phyloP scores from a whole-genome alignment of 2,329 filamentous ascomycete genomes.

The Colletotrichum agaves region DNA sequence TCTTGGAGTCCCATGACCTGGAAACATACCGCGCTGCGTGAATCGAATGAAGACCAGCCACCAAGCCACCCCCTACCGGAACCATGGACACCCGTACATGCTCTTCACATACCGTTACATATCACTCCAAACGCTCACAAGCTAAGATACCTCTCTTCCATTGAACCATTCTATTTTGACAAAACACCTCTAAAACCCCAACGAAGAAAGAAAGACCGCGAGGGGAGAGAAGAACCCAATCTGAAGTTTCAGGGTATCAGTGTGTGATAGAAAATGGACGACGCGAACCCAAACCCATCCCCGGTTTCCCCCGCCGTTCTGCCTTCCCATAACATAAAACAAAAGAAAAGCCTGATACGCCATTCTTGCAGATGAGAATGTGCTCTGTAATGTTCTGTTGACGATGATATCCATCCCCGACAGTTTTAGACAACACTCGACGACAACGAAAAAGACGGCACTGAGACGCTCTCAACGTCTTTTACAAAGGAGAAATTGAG shows the following conservation, averaged over 20 bases:
- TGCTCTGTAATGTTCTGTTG: not conserved
- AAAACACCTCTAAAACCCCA: not conserved
- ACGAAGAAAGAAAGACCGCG: not conserved
- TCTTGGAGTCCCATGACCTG: too few species aligned
- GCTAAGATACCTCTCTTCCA: not conserved
- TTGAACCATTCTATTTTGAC: not conserved
- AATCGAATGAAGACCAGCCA: too few species aligned
- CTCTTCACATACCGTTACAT: too few species aligned
- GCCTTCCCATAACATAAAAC: too few species aligned
- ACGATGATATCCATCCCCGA: not conserved
- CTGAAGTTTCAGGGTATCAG: conserved; percentile 7
- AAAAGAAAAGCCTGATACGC: not conserved
- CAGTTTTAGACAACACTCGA: not conserved
- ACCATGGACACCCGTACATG: too few species aligned
- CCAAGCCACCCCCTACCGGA: too few species aligned
- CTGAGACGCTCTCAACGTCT: not conserved
- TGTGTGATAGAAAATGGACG: not conserved
- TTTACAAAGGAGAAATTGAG: not conserved
- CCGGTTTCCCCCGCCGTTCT: not conserved
- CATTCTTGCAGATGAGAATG: not conserved
- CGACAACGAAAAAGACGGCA: not conserved
- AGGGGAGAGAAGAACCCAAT: not conserved
- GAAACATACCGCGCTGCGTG: too few species aligned
- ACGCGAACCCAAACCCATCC: not conserved
- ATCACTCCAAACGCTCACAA: too few species aligned